These are phyloP conservation scores for Helicocarpus griseus DNA, from an alignment of 2,329 filamentous ascomycete species.

Conservation along the genomic window DNA sequence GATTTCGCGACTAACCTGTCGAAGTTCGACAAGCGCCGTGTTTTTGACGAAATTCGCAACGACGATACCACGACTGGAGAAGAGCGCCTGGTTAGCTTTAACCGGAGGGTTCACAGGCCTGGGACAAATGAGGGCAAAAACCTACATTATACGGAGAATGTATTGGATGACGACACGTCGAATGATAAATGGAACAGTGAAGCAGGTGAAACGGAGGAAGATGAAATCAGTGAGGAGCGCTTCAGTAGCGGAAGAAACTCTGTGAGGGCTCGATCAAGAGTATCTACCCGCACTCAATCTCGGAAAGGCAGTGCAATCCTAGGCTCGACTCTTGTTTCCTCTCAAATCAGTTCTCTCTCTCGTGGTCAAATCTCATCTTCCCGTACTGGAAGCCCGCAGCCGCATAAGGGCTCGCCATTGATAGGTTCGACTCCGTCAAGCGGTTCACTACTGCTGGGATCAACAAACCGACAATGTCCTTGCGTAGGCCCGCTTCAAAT, in stretches of 20 bases:
- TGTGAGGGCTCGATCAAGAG: conserved; percentile 31
- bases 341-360: conserved; percentile 25
- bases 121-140: conserved; percentile 78
- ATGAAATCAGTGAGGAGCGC: conserved; percentile 29
- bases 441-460: conserved; percentile 43
- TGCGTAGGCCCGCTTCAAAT: conserved; percentile 66
- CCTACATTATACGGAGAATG: conserved; percentile 82
- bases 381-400: conserved; percentile 30
- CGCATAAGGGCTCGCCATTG: conserved; percentile 35
- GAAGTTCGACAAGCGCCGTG: conserved; percentile 85
- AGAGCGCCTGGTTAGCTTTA: conserved; percentile 82
- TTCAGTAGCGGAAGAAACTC: conserved; percentile 39
- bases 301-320: conserved; percentile 35
- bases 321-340: conserved; percentile 26
- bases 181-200: conserved; percentile 58
- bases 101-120: conserved; percentile 51
- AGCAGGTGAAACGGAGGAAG: conserved; percentile 51
- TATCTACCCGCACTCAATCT: conserved; percentile 25
- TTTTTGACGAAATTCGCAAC: conserved; percentile 86
- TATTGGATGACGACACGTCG: conserved; percentile 53
- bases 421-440: conserved; percentile 26
- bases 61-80: conserved; percentile 85
- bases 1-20: conserved; percentile 84
- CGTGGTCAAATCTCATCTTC: conserved; percentile 27
- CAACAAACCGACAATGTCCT: conserved; percentile 46